A percentile compares a stretch with the other conserved stretches of the same genome.
phyloP scores from a whole-genome alignment of 2,329 filamentous ascomycete genomes.

The Verticillium dahliae region DNA sequence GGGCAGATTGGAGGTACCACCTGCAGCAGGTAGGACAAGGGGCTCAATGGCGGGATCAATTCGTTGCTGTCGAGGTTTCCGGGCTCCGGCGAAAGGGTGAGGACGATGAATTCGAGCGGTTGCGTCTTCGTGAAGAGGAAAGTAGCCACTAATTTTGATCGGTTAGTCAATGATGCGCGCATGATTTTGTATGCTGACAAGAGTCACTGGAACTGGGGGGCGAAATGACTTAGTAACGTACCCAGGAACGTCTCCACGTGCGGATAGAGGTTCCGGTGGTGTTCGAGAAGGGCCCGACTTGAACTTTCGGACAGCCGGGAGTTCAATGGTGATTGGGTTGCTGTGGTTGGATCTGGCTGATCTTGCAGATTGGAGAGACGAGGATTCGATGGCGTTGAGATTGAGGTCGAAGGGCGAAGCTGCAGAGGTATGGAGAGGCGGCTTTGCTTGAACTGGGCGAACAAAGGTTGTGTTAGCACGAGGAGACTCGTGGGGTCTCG shows the following conservation, averaged over 20 bases:
- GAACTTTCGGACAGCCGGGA: slow-evolving; percentile 34
- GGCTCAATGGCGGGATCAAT: slow-evolving; percentile 14
- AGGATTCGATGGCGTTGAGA: slow-evolving; percentile 16
- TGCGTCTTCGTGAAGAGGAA: slow-evolving; percentile 53
- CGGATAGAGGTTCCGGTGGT: slow-evolving; percentile 45
- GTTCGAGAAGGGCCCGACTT: slow-evolving; percentile 33
- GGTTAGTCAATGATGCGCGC: not conserved
- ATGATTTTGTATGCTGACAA: slow-evolving; percentile 2
- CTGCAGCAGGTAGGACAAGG: not conserved
- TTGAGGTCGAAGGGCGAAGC: slow-evolving; percentile 6
- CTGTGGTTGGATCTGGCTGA: slow-evolving; percentile 17
- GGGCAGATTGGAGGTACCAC: slow-evolving; percentile 4
- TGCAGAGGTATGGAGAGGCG: not conserved
- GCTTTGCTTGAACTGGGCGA: not conserved
- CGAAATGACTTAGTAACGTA: slow-evolving; percentile 27
- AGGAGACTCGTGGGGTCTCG: not conserved
- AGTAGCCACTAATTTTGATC: slow-evolving; percentile 43
- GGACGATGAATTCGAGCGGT: slow-evolving; percentile 36
- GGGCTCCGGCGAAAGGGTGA: slow-evolving; percentile 43
- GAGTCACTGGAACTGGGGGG: not conserved
- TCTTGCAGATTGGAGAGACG: slow-evolving; percentile 5
- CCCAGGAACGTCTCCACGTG: slow-evolving; percentile 52
- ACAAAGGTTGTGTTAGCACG: not conserved
- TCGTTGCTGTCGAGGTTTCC: slow-evolving; percentile 29
- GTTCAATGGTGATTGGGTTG: slow-evolving; percentile 47